Percentiles rank a stretch among this genome's conserved stretches.
Conservation (phyloP, 768 basidiomycete genomes). For the Russula emetica region DNA sequence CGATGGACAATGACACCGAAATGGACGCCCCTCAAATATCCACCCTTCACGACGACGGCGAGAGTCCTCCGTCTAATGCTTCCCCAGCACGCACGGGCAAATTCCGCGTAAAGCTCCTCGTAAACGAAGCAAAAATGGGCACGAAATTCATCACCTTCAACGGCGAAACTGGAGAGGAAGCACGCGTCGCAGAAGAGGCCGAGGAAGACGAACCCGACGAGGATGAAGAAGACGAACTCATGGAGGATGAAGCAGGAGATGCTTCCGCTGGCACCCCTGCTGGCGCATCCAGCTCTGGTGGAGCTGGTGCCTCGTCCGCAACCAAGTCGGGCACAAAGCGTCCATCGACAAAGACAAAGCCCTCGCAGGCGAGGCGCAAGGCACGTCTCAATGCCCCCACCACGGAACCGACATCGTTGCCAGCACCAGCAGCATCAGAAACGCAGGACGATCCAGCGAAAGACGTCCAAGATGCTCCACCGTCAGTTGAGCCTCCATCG, state of each 20-base stretch:
- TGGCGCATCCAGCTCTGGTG: constrained; percentile 23
- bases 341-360: constrained; percentile 11
- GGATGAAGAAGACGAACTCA: constrained; percentile 71
- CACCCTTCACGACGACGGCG: constrained; percentile 57
- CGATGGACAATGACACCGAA: constrained; percentile 43
- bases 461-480: constrained; percentile 4
- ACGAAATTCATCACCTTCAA: constrained; percentile 37
- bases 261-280: constrained; percentile 28
- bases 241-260: constrained; percentile 64
- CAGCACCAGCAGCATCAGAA: constrained; percentile 1
- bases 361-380: constrained; percentile 26
- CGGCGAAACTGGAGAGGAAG: constrained; percentile 27
- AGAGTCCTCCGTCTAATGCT: constrained; percentile 53
- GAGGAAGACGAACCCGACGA: constrained; percentile 60
- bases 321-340: constrained; percentile 37
- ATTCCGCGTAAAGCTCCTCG: constrained; percentile 48
- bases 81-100: constrained; percentile 36
- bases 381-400: constrained; percentile 16
- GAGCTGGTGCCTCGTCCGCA: constrained; percentile 28
- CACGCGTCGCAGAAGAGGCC: constrained; percentile 27
- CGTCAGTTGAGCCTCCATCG: constrained; percentile 5
- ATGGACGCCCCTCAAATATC: constrained; percentile 86
- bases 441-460: constrained; percentile 5
- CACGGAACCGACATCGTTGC: background rate
- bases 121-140: constrained; percentile 43